Conservation (phyloP, 495 filamentous ascomycete genomes). For the Entonaema liquescens region DNA sequence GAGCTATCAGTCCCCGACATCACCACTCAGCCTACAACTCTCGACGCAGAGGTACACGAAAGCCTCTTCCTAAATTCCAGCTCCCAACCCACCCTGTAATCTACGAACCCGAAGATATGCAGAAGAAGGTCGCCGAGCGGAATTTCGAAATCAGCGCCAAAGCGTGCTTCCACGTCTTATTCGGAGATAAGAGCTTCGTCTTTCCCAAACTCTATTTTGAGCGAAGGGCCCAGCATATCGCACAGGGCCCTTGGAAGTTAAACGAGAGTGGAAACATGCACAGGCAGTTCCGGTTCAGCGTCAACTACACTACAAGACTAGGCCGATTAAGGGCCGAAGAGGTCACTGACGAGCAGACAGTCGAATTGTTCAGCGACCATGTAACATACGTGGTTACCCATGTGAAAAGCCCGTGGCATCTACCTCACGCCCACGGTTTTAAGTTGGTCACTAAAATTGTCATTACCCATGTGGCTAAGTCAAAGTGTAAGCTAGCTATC, state of each 20-base stretch:
- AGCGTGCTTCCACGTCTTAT: slow-evolving; percentile 93
- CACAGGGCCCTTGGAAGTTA: slow-evolving; percentile 86
- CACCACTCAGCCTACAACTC: slow-evolving; percentile 69
- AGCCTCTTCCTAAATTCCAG: slow-evolving; percentile 77
- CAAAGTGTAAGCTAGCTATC: slow-evolving; percentile 88
- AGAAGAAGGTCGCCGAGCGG: slow-evolving; percentile 72
- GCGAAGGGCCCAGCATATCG: slow-evolving; percentile 77
- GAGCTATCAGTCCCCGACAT: slow-evolving; percentile 52
- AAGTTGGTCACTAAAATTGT: slow-evolving; percentile 89
- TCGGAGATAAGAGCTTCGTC: slow-evolving; percentile 92
- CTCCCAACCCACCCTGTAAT: slow-evolving; percentile 82
- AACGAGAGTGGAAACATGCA: slow-evolving; percentile 73
- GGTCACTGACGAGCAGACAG: slow-evolving; percentile 84
- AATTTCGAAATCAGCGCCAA: slow-evolving; percentile 89
- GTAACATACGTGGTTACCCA: slow-evolving; percentile 95
- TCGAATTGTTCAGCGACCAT: slow-evolving; percentile 93
- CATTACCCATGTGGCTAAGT: slow-evolving; percentile 91
- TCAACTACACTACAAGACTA: slow-evolving; percentile 71
- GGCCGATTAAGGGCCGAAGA: slow-evolving; percentile 66
- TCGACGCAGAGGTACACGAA: slow-evolving; percentile 59
- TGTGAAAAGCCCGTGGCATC: slow-evolving; percentile 87
- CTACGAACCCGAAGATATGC: slow-evolving; percentile 84
- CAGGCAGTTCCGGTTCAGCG: slow-evolving; percentile 82
- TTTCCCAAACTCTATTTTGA: slow-evolving; percentile 93
- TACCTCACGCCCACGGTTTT: slow-evolving; percentile 82